Evolutionary conservation across 768 basidiomycete species (phyloP), one percentile per base, ranked within the genome.

Genomic region (Melanogaster broomeanus): DNA sequence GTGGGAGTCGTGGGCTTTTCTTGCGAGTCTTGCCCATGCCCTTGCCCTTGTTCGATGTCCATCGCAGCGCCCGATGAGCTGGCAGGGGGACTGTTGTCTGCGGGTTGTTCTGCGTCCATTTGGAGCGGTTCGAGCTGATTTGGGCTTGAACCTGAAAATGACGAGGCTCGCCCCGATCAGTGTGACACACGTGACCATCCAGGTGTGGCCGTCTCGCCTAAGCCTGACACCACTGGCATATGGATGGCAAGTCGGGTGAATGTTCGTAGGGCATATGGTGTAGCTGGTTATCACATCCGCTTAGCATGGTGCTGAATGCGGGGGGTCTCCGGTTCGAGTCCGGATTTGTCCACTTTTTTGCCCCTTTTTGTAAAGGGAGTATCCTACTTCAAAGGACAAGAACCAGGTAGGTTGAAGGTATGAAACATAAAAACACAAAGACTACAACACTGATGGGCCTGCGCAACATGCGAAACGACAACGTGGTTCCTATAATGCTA

Each of bases 201-300:
- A 31, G 11, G 25, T 15, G 61, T 66, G 63, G 63, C 63, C 58
- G 63, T n/a, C n/a, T n/a, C n/a, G n/a, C n/a, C 18, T 35, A 4
- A 35, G 5, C 34, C 34, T 35, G 18, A 12, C 6, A 6, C 11
- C 34, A 12, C 34, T n/a, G 34, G 13, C 34, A 15, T 35, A 31
- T 31, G 31, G 12, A 31, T 31, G 6, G 15, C 13, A 37, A 19
- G 35, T 37, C 35, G 58, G 15, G 76, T 77, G 68, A 77, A 78
- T n/a, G 65, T 68, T 25, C 1, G 60, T 68, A 38, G 68, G 67
- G 69, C 67, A 68, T 71, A 69, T 65, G 69, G 67, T 69, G 67
- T 69, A 69, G 67, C 67, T 69, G 67, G 69, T 67, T 71, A 69
- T 69, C 69, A 69, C 69, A 71, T 71, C 68, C 69, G 63, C 68